Evolutionary conservation across 1,139 yeast species (phyloP), one percentile per base, ranked within the genome.

Genomic region (Candida frijolesensis): DNA sequence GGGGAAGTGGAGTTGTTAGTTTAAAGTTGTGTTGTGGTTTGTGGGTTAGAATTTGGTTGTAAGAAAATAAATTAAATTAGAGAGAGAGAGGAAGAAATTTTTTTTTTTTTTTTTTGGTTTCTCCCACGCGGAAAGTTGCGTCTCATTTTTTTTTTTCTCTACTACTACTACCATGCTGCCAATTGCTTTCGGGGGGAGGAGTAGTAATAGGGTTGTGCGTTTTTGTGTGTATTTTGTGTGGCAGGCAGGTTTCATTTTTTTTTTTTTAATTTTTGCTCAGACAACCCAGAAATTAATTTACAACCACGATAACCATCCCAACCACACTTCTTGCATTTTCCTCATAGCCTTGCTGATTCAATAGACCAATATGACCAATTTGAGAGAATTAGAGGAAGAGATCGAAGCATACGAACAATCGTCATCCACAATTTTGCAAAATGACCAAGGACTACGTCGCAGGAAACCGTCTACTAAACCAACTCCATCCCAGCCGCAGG

Each of bases 341-440:
- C 9, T 32, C 8, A 12, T n/a, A 12, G 4, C 14, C 9, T 32
- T 32, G 34, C 10, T 11, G 12, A 12, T 11, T 32, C 14, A 12
- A 12, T 5, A n/a, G 34, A 32, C 9, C 35, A 22, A 22, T 18
- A 38, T 37, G 42, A 37, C 35, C 3, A 37, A 35, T 11, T 37
- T 22, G 11, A 44, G 45, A 34, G 32, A 37, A 39, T 8, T 47
- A 15, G 45, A 46, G 7, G 47, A 51, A 29, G 30, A 37, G 10
- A 42, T 51, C 19, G 39, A 45, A 14, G 8, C 33, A 16, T 51
- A 34, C 29, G 47, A 45, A 38, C 50, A 51, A 1, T 18, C 44
- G 2, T 48, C 48, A 9, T 12, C 25, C 4, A 15, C 12, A 10
- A 32, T 32, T 11, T 27, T n/a, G 7, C 33, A 42, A 22, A 39